A percentile compares a stretch with the other conserved stretches of the same genome.
phyloP scores from a whole-genome alignment of 148 eudicot genomes.

The Vaccinium vitisidaea region DNA sequence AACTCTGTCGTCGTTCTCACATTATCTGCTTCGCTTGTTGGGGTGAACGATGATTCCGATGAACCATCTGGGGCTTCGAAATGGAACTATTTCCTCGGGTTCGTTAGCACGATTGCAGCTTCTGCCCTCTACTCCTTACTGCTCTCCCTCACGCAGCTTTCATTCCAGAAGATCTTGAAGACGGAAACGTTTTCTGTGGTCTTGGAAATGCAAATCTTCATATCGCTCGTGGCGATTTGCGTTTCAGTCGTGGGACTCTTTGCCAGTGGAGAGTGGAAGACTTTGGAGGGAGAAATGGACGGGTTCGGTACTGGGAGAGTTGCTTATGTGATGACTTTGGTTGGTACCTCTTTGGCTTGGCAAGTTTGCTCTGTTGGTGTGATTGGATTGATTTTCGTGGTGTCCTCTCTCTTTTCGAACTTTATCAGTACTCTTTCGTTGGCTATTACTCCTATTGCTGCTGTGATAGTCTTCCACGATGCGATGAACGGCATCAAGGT shows the following conservation, averaged over 20 bases:
- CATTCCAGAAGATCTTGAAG: slow-evolving; percentile 60
- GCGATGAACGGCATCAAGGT: slow-evolving; percentile 32
- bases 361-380: slow-evolving; percentile 80
- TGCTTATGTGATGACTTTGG: slow-evolving; percentile 72
- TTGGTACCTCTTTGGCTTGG: slow-evolving; percentile 69
- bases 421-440: slow-evolving; percentile 75
- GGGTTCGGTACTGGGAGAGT: slow-evolving; percentile 46
- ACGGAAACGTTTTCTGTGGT: slow-evolving; percentile 68
- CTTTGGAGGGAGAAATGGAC: slow-evolving; percentile 53
- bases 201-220: slow-evolving; percentile 75
- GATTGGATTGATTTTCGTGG: slow-evolving; percentile 69
- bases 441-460: slow-evolving; percentile 73
- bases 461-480: slow-evolving; percentile 67
- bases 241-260: slow-evolving; percentile 56
- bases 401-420: slow-evolving; percentile 82
- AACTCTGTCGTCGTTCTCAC: slow-evolving; percentile 71
- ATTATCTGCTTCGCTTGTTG: slow-evolving; percentile 66
- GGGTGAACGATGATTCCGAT: slow-evolving; percentile 48
- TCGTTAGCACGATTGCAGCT: slow-evolving; percentile 56
- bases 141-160: slow-evolving; percentile 80
- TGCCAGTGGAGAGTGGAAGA: slow-evolving; percentile 82
- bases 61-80: slow-evolving; percentile 55
- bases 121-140: slow-evolving; percentile 71
- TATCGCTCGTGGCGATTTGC: slow-evolving; percentile 56
- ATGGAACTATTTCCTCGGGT: slow-evolving; percentile 51